phyloP scores from a whole-genome alignment of 768 basidiomycete species.

The Mycena albidolilacea region DNA sequence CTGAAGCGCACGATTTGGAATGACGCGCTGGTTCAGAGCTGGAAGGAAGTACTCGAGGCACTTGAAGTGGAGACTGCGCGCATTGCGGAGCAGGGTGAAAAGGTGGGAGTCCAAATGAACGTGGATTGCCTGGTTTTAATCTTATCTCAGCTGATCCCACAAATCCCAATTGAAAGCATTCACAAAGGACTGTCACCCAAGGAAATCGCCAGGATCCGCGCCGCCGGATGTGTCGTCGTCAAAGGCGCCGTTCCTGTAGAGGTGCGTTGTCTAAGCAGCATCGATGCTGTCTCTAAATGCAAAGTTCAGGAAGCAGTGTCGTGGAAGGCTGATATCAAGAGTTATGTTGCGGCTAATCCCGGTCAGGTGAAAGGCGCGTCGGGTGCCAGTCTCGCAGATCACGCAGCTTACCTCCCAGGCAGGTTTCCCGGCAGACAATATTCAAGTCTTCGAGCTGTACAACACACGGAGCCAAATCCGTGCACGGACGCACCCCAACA shows the following conservation, averaged over 20 bases:
- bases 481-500: slow-evolving; percentile 77
- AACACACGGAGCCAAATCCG: slow-evolving; percentile 73
- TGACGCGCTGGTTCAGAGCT: slow-evolving; percentile 63
- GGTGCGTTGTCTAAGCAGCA: slow-evolving; percentile 47
- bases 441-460: slow-evolving; percentile 84
- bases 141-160: slow-evolving; percentile 63
- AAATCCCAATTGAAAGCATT: slow-evolving; percentile 61
- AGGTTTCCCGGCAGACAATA: slow-evolving; percentile 79
- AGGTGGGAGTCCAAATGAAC: slow-evolving; percentile 53
- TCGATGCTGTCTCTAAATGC: background rate
- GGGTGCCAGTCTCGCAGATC: background rate
- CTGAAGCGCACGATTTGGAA: slow-evolving; percentile 71
- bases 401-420: background rate
- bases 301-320: slow-evolving; percentile 64
- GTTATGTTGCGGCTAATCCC: slow-evolving; percentile 67
- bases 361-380: slow-evolving; percentile 62
- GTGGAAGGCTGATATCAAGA: slow-evolving; percentile 70
- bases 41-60: slow-evolving; percentile 68
- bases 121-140: background rate
- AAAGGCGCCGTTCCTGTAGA: slow-evolving; percentile 70
- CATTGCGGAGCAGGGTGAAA: slow-evolving; percentile 61
- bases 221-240: slow-evolving; percentile 69
- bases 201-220: slow-evolving; percentile 61
- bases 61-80: slow-evolving; percentile 62
- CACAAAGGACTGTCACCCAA: slow-evolving; percentile 61